Base-by-base conservation (phyloP, 2,329 filamentous ascomycete species). In the Hypoxylon rubiginosum region DNA sequence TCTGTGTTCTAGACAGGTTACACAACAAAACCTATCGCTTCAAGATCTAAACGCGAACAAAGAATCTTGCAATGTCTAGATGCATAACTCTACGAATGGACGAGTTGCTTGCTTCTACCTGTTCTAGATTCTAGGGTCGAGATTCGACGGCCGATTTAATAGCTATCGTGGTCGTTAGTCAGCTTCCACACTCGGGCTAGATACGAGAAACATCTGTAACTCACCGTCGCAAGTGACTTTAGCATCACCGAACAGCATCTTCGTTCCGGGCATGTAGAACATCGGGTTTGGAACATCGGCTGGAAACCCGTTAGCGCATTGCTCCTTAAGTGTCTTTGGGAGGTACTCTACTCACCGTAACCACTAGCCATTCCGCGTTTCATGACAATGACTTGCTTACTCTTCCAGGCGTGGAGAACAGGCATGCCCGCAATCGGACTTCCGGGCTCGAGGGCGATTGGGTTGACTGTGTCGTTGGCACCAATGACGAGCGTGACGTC, bases 201-300 rank as follows among this genome's bases (percentile, higher is more conserved):
- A 28, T 28, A 2, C 3, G 2, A 15, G 10, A 13, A 13, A 36
- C 4, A 6, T 15, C 3, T 10, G 11, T 36, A 26, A 79, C 87
- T 77, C 74, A 91, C 90, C 92, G 82, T 96, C 92, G 75, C 92
- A 95, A 64, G 90, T 92, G 64, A 88, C 86, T 82, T 93, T 95
- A 19, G 94, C 94, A 81, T 97, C 94, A 26, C 94, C 93, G 80
- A 97, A 97, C 63, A 97, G 79, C 94, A 97, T 97, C 81, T 91
- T 92, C 1, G 93, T 94, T 55, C 91, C 91, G 3, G 92, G 91
- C 91, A 94, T 95, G 80, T 90, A 96, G 79, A 97, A 96, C 92
- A 97, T 94, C 0, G 94, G 93, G 76, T 97, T 97, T 10, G 91
- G 92, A 9, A 97, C 92, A 80, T 97, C 93, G 19, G 94, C 91